Percentiles rank a stretch among this genome's conserved stretches.
Evolutionary conservation across 2,329 filamentous ascomycete species (phyloP).

Genomic region (Clonostachys sp.): DNA sequence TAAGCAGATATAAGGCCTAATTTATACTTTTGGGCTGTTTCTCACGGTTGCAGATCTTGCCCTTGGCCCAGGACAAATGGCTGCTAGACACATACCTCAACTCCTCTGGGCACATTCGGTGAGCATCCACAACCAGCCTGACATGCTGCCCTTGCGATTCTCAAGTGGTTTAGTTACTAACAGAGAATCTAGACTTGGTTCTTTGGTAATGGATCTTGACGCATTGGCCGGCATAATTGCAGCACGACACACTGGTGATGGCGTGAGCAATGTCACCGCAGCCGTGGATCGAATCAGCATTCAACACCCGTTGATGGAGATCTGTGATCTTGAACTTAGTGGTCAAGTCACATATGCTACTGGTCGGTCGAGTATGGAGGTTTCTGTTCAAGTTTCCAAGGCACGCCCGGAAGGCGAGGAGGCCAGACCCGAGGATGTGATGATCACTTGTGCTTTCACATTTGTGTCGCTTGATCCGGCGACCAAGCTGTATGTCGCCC

Average conservation of each 20-base stretch:
- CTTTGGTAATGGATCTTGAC: constrained; percentile 76
- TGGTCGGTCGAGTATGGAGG: constrained; percentile 68
- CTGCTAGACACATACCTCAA: too few relatives aligned
- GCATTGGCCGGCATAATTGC: constrained; percentile 73
- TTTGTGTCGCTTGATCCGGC: constrained; percentile 19
- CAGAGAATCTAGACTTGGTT: constrained; percentile 43
- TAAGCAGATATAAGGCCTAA: too few relatives aligned
- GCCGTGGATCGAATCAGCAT: constrained; percentile 49
- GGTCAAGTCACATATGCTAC: constrained; percentile 62
- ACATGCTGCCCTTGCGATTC: too few relatives aligned
- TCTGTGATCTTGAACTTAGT: constrained; percentile 73
- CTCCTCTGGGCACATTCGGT: too few relatives aligned
- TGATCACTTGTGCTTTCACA: constrained; percentile 33
- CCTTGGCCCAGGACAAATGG: too few relatives aligned
- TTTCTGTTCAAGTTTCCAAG: constrained; percentile 69
- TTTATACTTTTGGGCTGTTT: too few relatives aligned
- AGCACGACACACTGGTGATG: constrained; percentile 60
- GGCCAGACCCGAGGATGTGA: constrained; percentile 34
- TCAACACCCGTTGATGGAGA: constrained; percentile 67
- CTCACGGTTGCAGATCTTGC: too few relatives aligned
- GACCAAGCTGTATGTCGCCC: constrained; percentile 16
- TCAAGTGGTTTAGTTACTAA: too few relatives aligned
- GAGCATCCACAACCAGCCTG: too few relatives aligned
- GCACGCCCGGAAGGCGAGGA: constrained; percentile 54
- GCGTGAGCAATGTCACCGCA: constrained; percentile 45